Conservation (phyloP, 228 moss, liverwort and hornwort genomes). For the Sphagnum magellanicum region DNA sequence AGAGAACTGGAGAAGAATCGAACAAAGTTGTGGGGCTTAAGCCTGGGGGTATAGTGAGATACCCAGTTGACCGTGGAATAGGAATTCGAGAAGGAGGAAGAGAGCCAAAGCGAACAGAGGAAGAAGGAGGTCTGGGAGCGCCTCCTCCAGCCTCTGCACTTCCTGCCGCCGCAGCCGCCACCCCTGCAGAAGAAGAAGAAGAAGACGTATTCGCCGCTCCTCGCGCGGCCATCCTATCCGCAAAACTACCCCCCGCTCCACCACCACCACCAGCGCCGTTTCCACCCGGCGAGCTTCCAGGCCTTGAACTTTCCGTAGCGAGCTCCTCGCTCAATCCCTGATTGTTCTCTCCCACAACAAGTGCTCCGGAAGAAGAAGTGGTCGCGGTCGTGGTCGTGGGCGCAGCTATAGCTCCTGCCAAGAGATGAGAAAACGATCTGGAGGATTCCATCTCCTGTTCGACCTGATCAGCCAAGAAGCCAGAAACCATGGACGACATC, state of each 20-base stretch:
- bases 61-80: constrained; percentile 52
- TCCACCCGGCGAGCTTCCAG: constrained; percentile 31
- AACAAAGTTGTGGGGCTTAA: constrained; percentile 81
- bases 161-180: constrained; percentile 15
- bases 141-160: constrained; percentile 16
- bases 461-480: constrained; percentile 62
- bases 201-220: constrained; percentile 5
- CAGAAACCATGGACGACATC: constrained; percentile 54
- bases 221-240: constrained; percentile 74
- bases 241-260: constrained; percentile 68
- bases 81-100: constrained; percentile 83
- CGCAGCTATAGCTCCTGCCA: constrained; percentile 57
- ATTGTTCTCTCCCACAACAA: constrained; percentile 25
- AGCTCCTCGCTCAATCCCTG: too few species aligned
- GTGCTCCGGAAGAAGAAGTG: constrained; percentile 23
- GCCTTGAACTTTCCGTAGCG: constrained; percentile 4
- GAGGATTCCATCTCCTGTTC: constrained; percentile 28
- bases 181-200: too few species aligned
- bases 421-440: constrained; percentile 64
- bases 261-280: constrained; percentile 32
- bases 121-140: constrained; percentile 30
- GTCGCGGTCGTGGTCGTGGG: too few species aligned
- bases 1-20: constrained; percentile 74
- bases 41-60: constrained; percentile 89
- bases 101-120: constrained; percentile 40